phyloP scores from a whole-genome alignment of 31 red algal species.

The Endocladia muricata region DNA sequence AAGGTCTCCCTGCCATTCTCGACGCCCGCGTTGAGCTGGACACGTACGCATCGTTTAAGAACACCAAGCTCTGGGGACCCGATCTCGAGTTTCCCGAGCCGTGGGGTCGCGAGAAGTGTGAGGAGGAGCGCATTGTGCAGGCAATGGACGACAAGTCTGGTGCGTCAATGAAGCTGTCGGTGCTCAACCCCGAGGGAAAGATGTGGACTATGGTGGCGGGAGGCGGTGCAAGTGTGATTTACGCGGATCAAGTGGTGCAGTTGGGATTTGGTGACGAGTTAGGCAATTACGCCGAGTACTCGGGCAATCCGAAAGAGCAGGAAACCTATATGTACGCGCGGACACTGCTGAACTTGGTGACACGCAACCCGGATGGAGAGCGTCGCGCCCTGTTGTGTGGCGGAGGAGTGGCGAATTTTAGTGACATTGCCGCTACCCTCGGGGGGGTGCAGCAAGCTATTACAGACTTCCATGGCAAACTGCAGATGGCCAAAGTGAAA shows the following conservation, averaged over 20 bases:
- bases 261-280: slow-evolving; percentile 93
- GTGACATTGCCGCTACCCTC: slow-evolving; percentile 96
- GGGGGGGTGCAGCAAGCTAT: slow-evolving; percentile 94
- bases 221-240: slow-evolving; percentile 96
- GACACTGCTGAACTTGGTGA: slow-evolving; percentile 85
- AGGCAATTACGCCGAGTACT: slow-evolving; percentile 98
- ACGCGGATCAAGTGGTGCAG: slow-evolving; percentile 95
- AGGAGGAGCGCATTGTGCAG: slow-evolving; percentile 75
- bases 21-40: slow-evolving; percentile 96
- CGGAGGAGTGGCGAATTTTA: slow-evolving; percentile 99
- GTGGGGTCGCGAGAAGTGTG: slow-evolving; percentile 79
- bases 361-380: slow-evolving; percentile 74
- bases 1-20: slow-evolving; percentile 62
- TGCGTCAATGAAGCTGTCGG: slow-evolving; percentile 89
- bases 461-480: slow-evolving; percentile 93
- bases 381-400: slow-evolving; percentile 77
- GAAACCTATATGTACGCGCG: slow-evolving; percentile 97
- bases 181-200: slow-evolving; percentile 83
- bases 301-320: slow-evolving; percentile 96
- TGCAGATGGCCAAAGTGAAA: slow-evolving; percentile 89
- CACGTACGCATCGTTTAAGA: slow-evolving; percentile 92
- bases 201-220: slow-evolving; percentile 99
- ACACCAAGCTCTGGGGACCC: slow-evolving; percentile 69
- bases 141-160: slow-evolving; percentile 94
- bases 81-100: slow-evolving; percentile 94